Evolutionary conservation across 225 moss, liverwort and hornwort genomes (phyloP).

Genomic region (Sphagnum tenellum): DNA sequence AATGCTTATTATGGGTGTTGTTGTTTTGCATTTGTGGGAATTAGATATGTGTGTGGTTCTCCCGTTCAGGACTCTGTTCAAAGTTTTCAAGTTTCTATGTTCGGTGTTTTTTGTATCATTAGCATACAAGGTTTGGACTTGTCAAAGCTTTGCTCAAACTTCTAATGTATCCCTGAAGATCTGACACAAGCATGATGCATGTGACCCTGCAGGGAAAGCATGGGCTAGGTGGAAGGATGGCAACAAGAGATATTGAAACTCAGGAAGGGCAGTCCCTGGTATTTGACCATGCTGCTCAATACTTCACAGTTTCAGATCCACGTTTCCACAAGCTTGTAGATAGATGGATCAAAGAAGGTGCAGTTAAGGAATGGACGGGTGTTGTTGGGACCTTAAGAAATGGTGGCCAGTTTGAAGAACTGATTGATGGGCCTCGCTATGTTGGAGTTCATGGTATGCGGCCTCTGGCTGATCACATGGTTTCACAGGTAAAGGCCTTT

Average conservation of each 20-base stretch:
- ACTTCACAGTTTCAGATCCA: conserved; percentile 80
- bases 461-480: conserved; percentile 73
- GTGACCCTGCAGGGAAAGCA: conserved; percentile 59
- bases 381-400: conserved; percentile 59
- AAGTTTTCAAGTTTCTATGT: no score
- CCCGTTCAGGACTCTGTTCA: no score
- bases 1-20: no score
- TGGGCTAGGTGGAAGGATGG: conserved; percentile 95
- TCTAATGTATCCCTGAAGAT: no score
- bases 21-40: no score
- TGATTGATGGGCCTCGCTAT: conserved; percentile 61
- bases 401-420: conserved; percentile 64
- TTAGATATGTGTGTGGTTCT: no score
- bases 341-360: conserved; percentile 63
- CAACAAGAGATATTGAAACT: conserved; percentile 48
- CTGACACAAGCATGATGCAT: no score
- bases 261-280: conserved; percentile 45
- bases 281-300: conserved; percentile 98
- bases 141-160: no score
- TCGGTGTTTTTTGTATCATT: no score
- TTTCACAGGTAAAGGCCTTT: conserved; percentile 57
- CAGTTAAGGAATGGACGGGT: conserved; percentile 84
- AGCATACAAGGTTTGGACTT: no score
- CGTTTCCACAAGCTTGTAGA: conserved; percentile 77
- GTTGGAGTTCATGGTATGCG: conserved; percentile 94